phyloP scores from a whole-genome alignment of 805 yeast genomes.

The Saccharomyces paradoxus region DNA sequence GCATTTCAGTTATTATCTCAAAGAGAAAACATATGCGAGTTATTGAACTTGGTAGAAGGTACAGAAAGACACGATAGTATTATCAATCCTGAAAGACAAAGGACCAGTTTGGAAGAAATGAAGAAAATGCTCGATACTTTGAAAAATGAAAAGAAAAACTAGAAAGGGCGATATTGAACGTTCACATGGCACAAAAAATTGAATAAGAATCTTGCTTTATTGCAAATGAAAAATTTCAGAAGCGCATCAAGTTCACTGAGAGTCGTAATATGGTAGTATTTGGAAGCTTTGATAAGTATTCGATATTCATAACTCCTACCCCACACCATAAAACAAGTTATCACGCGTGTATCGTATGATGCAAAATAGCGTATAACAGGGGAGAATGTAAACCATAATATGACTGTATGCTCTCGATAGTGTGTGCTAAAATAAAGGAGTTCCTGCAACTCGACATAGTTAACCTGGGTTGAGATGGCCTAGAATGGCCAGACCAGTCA shows the following conservation, averaged over 20 bases:
- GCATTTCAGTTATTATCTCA: conserved; percentile 24
- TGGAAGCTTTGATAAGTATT: background rate
- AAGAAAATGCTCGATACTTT: conserved; percentile 8
- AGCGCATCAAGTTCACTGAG: background rate
- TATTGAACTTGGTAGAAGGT: conserved; percentile 24
- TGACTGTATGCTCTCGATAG: no score
- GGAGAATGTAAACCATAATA: no score
- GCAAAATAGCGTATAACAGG: background rate
- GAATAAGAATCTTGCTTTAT: background rate
- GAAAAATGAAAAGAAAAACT: conserved; percentile 1
- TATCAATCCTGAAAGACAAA: conserved; percentile 12
- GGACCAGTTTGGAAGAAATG: conserved; percentile 9
- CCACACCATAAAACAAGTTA: background rate
- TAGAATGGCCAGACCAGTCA: background rate
- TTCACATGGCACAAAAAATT: background rate
- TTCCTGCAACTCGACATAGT: background rate
- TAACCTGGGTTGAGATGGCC: background rate
- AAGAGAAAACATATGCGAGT: conserved; percentile 25
- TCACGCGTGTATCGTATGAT: background rate
- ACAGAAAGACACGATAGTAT: conserved; percentile 11
- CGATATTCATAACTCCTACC: background rate
- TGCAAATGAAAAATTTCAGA: background rate
- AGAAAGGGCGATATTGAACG: background rate
- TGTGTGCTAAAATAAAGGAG: background rate
- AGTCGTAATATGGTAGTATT: background rate